phyloP scores from a whole-genome alignment of 1,284 basidiomycete genomes.

The Moesziomyces globuligerus region DNA sequence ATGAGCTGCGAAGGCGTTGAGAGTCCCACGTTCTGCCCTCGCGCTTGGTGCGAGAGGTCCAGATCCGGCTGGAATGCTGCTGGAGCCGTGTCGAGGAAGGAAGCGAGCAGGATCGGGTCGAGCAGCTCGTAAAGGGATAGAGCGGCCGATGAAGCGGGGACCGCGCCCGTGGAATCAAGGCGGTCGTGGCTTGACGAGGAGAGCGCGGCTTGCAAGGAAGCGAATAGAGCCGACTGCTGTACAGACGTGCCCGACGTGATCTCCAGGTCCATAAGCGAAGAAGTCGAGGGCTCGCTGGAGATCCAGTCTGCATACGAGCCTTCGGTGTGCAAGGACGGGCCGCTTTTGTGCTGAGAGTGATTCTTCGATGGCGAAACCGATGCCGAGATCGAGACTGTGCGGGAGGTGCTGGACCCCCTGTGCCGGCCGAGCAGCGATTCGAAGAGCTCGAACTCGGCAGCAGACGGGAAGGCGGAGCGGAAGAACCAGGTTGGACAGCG shows the following conservation, averaged over 20 bases:
- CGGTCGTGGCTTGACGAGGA: neutral
- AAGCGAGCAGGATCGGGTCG: conserved; percentile 27
- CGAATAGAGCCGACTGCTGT: conserved; percentile 13
- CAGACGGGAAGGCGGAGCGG: conserved; percentile 43
- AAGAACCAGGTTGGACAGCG: conserved; percentile 60
- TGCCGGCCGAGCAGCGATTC: conserved; percentile 29
- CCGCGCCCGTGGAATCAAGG: neutral
- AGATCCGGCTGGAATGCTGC: conserved; percentile 49
- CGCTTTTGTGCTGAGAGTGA: neutral
- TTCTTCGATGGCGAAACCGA: neutral
- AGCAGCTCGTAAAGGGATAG: conserved; percentile 34
- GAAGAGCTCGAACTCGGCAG: conserved; percentile 56
- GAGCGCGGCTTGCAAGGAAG: conserved; percentile 12
- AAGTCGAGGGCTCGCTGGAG: neutral
- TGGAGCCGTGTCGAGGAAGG: conserved; percentile 47
- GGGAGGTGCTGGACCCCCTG: conserved; percentile 2
- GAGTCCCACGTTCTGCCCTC: conserved; percentile 31
- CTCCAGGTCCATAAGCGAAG: conserved; percentile 28
- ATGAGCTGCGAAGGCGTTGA: conserved; percentile 35
- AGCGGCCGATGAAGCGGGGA: conserved; percentile 14
- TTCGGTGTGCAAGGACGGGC: neutral
- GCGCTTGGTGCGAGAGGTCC: conserved; percentile 27
- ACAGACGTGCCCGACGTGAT: conserved; percentile 8
- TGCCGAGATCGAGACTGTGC: conserved; percentile 4
- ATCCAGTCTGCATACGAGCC: conserved; percentile 16